Conservation (phyloP, 1,284 basidiomycete species). For the Leccinum subrobustum region DNA sequence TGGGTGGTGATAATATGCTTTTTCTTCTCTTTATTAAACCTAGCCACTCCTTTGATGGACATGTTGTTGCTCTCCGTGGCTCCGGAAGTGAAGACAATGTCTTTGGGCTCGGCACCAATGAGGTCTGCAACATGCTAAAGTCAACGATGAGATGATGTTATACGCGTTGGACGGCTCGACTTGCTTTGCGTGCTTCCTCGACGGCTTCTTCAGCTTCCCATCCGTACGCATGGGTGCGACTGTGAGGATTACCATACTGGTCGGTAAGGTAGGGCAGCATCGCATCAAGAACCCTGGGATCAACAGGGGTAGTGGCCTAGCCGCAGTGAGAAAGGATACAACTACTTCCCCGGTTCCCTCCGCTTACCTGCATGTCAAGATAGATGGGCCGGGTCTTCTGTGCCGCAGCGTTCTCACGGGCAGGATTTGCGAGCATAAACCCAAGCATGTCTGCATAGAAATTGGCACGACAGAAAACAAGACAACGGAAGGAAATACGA, state of each 20-base stretch:
- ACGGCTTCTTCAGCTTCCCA: slow-evolving; percentile 98
- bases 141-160: slow-evolving; percentile 17
- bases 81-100: slow-evolving; percentile 97
- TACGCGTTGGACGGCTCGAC: slow-evolving; percentile 15
- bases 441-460: slow-evolving; percentile 76
- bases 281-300: slow-evolving; percentile 94
- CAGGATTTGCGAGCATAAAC: slow-evolving; percentile 78
- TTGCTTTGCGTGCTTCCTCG: slow-evolving; percentile 84
- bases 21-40: slow-evolving; percentile 90
- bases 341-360: neutral
- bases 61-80: slow-evolving; percentile 99
- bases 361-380: slow-evolving; percentile 85
- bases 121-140: slow-evolving; percentile 82
- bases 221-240: slow-evolving; percentile 96
- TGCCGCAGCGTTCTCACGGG: slow-evolving; percentile 59
- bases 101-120: slow-evolving; percentile 93
- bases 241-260: slow-evolving; percentile 98
- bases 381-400: slow-evolving; percentile 86
- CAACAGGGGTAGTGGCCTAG: slow-evolving; percentile 95
- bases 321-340: slow-evolving; percentile 14
- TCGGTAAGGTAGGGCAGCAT: slow-evolving; percentile 98
- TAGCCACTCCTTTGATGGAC: slow-evolving; percentile 95
- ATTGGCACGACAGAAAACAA: neutral
- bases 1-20: slow-evolving; percentile 90
- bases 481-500: slow-evolving; percentile 17